Base-by-base conservation (phyloP, 192 early-diverging fungal species). In the Linnemannia zychae region DNA sequence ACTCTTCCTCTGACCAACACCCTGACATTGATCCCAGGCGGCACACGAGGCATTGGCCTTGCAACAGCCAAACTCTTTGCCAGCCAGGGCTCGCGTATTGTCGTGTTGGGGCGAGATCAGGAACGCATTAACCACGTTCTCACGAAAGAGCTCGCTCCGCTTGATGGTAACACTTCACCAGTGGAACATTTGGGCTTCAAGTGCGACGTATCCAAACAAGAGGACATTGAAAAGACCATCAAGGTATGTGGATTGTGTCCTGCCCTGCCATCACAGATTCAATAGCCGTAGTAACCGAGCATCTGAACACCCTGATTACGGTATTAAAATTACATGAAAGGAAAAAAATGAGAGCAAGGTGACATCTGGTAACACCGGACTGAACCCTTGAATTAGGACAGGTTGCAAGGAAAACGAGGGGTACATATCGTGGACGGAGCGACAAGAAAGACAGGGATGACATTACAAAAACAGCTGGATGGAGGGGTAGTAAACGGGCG, bases 1-100 rank as follows among this genome's bases (percentile, higher is more conserved):
- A 24, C 53, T 22, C 67, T 11, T 4, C 83, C 83, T 31, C 37
- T 85, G 31, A 34, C 47, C 37, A 79, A 85, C 46, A 85, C 83
- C 0, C 28, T 85, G 63, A 79, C 82, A 17, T 50, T 88, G 24
- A 72, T 97, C 31, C 93, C 95, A 24, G 96, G 96, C 0, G 96
- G 94, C 0, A 94, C 92, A 33, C 92, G 96, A 63, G 96, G 96
- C 16, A 96, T 97, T 74, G 96, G 96, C 12, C 77, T 93, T 7
- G 91, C 94, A 18, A 92, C 91, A 75, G 92, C 93, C 7, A 71
- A 88, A 47, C 89, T 92, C 18, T 94, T 95, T 80, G 92, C 93
- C 1, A 34, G 69, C 11, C 87, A 92, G 4, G 93, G 93, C 3
- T 91, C 91, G 2, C 85, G 83, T 1, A 72, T 93, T 20, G 87